These are phyloP conservation scores for Dichotomopilus funicola DNA, from an alignment of 2,329 filamentous ascomycete species.

Conservation along the genomic window DNA sequence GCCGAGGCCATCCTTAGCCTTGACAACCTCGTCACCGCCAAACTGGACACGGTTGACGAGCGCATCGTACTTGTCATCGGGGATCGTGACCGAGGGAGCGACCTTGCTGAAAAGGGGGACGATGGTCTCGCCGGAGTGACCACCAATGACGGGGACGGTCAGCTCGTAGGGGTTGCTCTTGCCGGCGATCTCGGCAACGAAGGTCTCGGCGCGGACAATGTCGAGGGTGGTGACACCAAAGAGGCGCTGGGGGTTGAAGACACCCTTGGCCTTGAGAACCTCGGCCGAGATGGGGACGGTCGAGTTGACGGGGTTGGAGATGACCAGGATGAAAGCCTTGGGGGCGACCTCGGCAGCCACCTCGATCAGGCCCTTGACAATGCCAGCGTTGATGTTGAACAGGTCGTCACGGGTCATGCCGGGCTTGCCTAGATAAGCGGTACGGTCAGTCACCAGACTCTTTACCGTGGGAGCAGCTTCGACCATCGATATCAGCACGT, in stretches of 20 bases:
- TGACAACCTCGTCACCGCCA: conserved; percentile 88
- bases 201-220: conserved; percentile 96
- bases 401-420: conserved; percentile 99
- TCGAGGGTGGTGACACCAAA: conserved; percentile 99
- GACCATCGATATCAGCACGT: conserved; percentile 33
- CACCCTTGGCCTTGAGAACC: conserved; percentile 85
- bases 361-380: conserved; percentile 90
- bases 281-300: conserved; percentile 97
- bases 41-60: conserved; percentile 95
- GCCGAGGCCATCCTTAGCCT: conserved; percentile 78
- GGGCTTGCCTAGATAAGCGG: conserved; percentile 67
- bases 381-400: conserved; percentile 99
- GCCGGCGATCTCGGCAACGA: conserved; percentile 79
- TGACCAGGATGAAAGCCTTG: conserved; percentile 92
- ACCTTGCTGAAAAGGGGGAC: conserved; percentile 95
- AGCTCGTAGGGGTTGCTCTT: conserved; percentile 76
- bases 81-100: conserved; percentile 71
- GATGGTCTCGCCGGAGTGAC: conserved; percentile 97
- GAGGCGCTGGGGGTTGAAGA: conserved; percentile 91
- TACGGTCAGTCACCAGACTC: not conserved
- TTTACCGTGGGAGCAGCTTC: not conserved
- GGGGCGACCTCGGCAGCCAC: conserved; percentile 80
- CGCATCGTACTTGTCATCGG: conserved; percentile 81
- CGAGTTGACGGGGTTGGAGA: conserved; percentile 99
- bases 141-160: conserved; percentile 86